These are phyloP conservation scores for Myxozyma sirexii DNA, from an alignment of 805 yeast genomes.

Conservation along the genomic window DNA sequence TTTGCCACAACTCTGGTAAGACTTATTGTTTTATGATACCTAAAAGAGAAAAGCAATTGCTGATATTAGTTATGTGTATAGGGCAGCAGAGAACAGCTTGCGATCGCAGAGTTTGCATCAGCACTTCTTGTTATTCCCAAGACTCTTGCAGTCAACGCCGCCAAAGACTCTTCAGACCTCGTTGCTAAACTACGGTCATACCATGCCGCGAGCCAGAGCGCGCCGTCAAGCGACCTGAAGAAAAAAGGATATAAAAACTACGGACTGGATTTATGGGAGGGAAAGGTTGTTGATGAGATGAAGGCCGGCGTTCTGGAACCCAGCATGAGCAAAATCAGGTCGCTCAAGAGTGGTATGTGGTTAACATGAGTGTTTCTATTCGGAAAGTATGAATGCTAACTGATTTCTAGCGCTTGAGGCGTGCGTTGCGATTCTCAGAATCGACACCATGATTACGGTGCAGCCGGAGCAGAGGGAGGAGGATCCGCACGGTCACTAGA, in stretches of 20 bases:
- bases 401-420: slow-evolving; percentile 80
- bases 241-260: slow-evolving; percentile 84
- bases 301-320: slow-evolving; percentile 93
- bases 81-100: slow-evolving; percentile 95
- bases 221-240: slow-evolving; percentile 79
- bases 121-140: slow-evolving; percentile 91
- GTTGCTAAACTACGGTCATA: slow-evolving; percentile 94
- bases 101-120: slow-evolving; percentile 95
- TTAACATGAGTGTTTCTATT: not conserved
- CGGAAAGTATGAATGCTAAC: not conserved
- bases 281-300: slow-evolving; percentile 86
- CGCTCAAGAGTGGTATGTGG: slow-evolving; percentile 64
- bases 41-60: not conserved
- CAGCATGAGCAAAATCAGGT: slow-evolving; percentile 86
- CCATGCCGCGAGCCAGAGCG: slow-evolving; percentile 92
- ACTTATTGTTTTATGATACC: too few species aligned
- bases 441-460: slow-evolving; percentile 96
- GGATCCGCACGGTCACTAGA: slow-evolving; percentile 69
- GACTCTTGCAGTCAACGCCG: slow-evolving; percentile 95
- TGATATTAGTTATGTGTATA: not conserved
- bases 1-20: slow-evolving; percentile 85
- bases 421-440: slow-evolving; percentile 93
- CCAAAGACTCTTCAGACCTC: slow-evolving; percentile 92
- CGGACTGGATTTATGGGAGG: slow-evolving; percentile 89
- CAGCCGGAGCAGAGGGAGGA: slow-evolving; percentile 76